Base-by-base conservation (phyloP, 805 yeast genomes). In the Saturnispora kantuleensis region DNA sequence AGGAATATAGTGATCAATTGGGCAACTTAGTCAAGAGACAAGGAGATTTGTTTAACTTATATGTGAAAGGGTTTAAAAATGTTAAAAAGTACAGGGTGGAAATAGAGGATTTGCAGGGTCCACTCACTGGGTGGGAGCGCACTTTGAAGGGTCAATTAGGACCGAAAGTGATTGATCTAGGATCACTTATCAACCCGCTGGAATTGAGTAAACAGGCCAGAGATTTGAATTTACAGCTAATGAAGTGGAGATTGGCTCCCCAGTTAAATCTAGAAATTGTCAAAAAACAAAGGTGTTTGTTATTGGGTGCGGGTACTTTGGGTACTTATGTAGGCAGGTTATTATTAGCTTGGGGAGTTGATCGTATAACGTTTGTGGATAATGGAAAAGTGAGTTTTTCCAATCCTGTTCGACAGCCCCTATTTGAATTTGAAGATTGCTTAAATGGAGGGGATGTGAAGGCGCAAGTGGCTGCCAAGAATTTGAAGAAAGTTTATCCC, bases 211-310 rank as follows among this genome's bases (percentile, higher is more conserved):
- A 82, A 48, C 97, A 94, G 62, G 90, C 97, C 0, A 89, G 88
- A 5, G 96, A 89, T 59, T 70, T 93, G 46, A 93, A 93, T 57
- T 67, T 93, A 47, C 85, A 86, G 64, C 67, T 93, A 38, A 93
- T 93, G 98, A 87, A 88, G 58, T 93, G 99, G 99, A 72, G 98
- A 52, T 76, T 93, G 13, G 87, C 85, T 0, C 97, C 98, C 0
- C 72, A 77, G 8, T 58, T 93, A 3, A 75, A 93, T 56, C 67
- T 93, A 39, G 89, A 84, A 5, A 57, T 64, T 2, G 67, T 93
- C 17, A 74, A 76, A 50, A 47, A 62, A 13, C 73, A 81, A 10
- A 81, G 73, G 51, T 82, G 89, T 33, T 63, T 93, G 36, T 65
- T 93, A 12, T 70, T 93, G n/a, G 99, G 99, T 0, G 84, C 97